These are phyloP conservation scores for Cyclotella cryptica DNA, from an alignment of 108 stramenopile genomes.

Conservation along the genomic window DNA sequence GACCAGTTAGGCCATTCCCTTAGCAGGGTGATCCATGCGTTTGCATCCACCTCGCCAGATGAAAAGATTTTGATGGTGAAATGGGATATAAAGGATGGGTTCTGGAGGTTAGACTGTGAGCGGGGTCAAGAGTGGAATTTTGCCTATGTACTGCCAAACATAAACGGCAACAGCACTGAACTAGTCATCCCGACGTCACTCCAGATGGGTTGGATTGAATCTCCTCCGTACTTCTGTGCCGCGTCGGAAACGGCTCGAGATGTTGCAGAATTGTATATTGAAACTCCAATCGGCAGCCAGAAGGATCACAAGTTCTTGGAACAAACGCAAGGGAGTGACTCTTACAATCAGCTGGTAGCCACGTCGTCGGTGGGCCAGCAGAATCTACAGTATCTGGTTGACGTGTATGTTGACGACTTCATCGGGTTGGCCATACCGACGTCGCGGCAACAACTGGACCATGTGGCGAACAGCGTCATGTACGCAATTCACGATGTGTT, in stretches of 20 bases:
- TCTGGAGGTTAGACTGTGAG: too few relatives aligned
- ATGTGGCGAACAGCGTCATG: constrained; percentile 1
- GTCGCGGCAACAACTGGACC: background rate
- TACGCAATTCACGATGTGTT: constrained; percentile 26
- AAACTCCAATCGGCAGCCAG: background rate
- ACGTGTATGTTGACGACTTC: constrained; percentile 32
- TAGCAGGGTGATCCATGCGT: constrained; percentile 13
- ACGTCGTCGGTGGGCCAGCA: too few relatives aligned
- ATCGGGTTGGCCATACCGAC: constrained; percentile 15
- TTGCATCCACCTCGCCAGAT: background rate
- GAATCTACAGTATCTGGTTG: constrained; percentile 3
- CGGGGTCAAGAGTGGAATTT: constrained; percentile 28
- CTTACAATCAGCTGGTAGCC: background rate
- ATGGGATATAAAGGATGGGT: too few relatives aligned
- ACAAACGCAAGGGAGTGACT: background rate
- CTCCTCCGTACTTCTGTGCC: too few relatives aligned
- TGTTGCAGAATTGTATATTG: background rate
- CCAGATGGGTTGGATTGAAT: too few relatives aligned
- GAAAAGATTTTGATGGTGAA: constrained; percentile 12
- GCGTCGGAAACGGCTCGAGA: too few relatives aligned
- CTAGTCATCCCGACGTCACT: too few relatives aligned
- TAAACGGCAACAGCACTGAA: too few relatives aligned
- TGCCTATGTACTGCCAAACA: background rate
- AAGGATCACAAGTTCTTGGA: background rate
- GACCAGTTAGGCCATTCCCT: too few relatives aligned